phyloP scores from a whole-genome alignment of 2,329 filamentous ascomycete species.

The Botrytis medusae region DNA sequence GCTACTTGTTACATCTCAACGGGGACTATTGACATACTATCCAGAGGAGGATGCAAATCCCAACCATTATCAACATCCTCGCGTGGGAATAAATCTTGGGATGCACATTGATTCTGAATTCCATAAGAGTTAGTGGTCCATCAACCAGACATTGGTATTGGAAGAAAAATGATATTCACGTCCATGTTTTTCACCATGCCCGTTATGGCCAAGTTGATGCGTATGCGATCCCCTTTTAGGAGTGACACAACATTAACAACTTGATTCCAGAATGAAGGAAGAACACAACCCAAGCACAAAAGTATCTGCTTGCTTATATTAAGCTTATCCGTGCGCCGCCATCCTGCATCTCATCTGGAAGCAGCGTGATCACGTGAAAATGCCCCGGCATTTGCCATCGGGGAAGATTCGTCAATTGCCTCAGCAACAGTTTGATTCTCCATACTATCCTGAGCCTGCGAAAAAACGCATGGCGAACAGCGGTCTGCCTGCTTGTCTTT shows the following conservation, averaged over 20 bases:
- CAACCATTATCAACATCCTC: not conserved
- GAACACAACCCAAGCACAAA: slow-evolving; percentile 8
- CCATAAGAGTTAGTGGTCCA: not conserved
- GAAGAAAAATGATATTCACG: not conserved
- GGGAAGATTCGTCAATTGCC: slow-evolving; percentile 15
- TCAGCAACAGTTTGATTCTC: slow-evolving; percentile 16
- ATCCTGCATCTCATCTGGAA: not conserved
- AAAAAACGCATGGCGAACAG: slow-evolving; percentile 22
- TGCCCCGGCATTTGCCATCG: not conserved
- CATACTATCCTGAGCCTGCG: not conserved
- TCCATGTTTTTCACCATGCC: not conserved
- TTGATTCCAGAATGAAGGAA: slow-evolving; percentile 12
- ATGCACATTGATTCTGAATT: not conserved
- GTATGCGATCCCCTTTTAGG: slow-evolving; percentile 19
- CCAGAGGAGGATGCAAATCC: slow-evolving; percentile 15
- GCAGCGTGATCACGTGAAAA: slow-evolving; percentile 6
- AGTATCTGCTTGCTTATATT: slow-evolving; percentile 21
- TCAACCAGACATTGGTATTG: not conserved
- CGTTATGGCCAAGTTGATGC: not conserved
- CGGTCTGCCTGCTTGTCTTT: slow-evolving; percentile 21
- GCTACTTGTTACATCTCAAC: slow-evolving; percentile 10
- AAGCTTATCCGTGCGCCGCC: slow-evolving; percentile 21
- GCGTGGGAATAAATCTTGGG: not conserved
- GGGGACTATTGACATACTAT: not conserved
- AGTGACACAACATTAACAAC: slow-evolving; percentile 22